Evolutionary conservation across 2,329 filamentous ascomycete species (phyloP), one percentile per base, ranked within the genome.

Genomic region (Hawksworthiomyces lignivorus): DNA sequence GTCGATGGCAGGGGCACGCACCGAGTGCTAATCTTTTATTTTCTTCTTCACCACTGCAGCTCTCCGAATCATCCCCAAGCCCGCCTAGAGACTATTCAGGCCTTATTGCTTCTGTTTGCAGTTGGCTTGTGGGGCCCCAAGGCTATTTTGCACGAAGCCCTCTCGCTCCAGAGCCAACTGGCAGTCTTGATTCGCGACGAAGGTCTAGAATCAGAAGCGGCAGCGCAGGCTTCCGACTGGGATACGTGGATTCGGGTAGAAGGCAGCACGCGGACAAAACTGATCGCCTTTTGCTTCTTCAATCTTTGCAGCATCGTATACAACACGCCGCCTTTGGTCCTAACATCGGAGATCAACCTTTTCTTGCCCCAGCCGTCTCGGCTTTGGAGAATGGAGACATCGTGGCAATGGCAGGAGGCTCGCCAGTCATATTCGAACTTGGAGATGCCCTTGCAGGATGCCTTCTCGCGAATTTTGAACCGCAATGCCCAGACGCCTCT

Each of bases 41-140:
- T 36, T 14, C 7, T 30, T 30, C 12, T 33, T 4, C 9, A 9
- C 4, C 18, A n/a, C n/a, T n/a, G n/a, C 18, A 77, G 74, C 52
- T 75, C 73, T 11, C 69, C 73, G 1, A 82, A 78, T 44, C 77
- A 73, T 0, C 72, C 73, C 0, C 72, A 76, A 51, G 69, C 75
- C 3, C 65, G 75, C 0, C 65, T 83, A 33, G 78, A 83, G 54
- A 83, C 77, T 0, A 80, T 81, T 3, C 79, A 83, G 51, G 73
- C 78, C 4, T 64, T 83, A 2, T 59, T 83, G 0, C 56, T 83
- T 1, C 66, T 80, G 5, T 78, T 79, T 48, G 72, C 73, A 0
- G 68, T 78, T 8, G 76, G 75, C 0, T 65, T 79, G 6, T 80
- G 76, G 76, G 75, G 73, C 2, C 72, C 73, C 22, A 77, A 77